phyloP scores from a whole-genome alignment of 306 rosid species.

The Dryas alaskensis region DNA sequence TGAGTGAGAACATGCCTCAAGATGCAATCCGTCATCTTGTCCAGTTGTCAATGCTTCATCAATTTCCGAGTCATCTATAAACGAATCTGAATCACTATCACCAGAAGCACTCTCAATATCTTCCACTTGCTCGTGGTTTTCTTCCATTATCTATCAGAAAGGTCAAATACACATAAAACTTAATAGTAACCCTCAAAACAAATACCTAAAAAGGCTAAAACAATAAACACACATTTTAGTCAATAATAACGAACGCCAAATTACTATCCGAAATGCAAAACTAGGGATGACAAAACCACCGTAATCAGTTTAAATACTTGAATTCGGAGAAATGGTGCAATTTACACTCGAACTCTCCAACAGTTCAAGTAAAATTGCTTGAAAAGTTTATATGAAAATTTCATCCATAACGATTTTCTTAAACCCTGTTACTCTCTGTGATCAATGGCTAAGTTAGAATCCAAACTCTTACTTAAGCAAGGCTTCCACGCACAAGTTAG shows the following conservation, averaged over 20 bases:
- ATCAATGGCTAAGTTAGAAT: background rate
- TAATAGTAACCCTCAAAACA: constrained; percentile 12
- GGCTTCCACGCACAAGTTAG: background rate
- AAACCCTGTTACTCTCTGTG: background rate
- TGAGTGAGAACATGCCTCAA: constrained; percentile 49
- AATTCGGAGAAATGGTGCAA: too few species aligned
- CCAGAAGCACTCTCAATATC: constrained; percentile 56
- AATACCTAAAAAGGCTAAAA: constrained; percentile 1
- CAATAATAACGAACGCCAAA: background rate
- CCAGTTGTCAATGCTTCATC: constrained; percentile 62
- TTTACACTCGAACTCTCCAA: background rate
- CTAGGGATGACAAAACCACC: background rate
- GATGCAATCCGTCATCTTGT: constrained; percentile 43
- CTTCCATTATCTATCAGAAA: constrained; percentile 9
- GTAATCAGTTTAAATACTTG: too few species aligned
- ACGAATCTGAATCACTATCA: constrained; percentile 40
- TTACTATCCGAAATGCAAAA: background rate
- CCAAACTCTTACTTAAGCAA: background rate
- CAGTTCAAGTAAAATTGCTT: background rate
- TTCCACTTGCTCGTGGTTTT: constrained; percentile 46
- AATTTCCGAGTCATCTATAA: constrained; percentile 57
- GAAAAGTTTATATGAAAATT: background rate
- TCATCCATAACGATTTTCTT: background rate
- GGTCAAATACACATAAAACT: constrained; percentile 8
- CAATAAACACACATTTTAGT: background rate